Base-by-base conservation (phyloP, 1,139 yeast species). In the Yamadazyma conglobata region DNA sequence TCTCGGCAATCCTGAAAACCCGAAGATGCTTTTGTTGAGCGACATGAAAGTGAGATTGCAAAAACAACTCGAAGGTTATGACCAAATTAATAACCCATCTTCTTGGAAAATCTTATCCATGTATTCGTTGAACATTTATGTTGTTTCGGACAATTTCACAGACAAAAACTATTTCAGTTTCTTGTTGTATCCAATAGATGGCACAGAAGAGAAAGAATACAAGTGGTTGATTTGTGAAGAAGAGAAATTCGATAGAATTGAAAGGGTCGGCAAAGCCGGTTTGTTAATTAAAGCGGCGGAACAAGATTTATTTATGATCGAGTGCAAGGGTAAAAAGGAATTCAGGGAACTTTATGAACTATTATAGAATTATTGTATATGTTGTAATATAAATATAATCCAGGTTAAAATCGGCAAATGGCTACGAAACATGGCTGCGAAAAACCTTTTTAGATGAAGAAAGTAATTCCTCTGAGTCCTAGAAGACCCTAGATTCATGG, bases 221-320 rank as follows among this genome's bases (percentile, higher is more conserved):
- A 51, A 43, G 35, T 68, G 73, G 73, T 43, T 58, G 16, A 53
- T 68, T 22, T 33, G 54, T 23, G 66, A 58, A 21, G 61, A 56
- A 15, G 58, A 54, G 4, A 61, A 54, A 33, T 39, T 37, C 27
- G 48, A 52, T 22, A 43, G 56, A 17, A 50, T 67, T 24, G 67
- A 65, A 39, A 52, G 56, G 33, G 66, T 68, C 21, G 74, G 74
- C 10, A 66, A 59, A 35, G 74, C 74, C 4, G 74, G 71, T 6
- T 50, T 68, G 39, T 54, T 68, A 42, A 54, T 68, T 22, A 62
- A 58, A 39, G 60, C 50, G 4, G 40, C 52, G 10, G 51, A 52
- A n/a, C 53, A 55, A 18, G 62, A 60, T 11, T 54, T 62, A 27
- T 68, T 45, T 46, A 67, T 68, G 73, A 53, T 68, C 38, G 74